Evolutionary conservation across 1,139 yeast species (phyloP).

Genomic region (Geotrichum restrictum): DNA sequence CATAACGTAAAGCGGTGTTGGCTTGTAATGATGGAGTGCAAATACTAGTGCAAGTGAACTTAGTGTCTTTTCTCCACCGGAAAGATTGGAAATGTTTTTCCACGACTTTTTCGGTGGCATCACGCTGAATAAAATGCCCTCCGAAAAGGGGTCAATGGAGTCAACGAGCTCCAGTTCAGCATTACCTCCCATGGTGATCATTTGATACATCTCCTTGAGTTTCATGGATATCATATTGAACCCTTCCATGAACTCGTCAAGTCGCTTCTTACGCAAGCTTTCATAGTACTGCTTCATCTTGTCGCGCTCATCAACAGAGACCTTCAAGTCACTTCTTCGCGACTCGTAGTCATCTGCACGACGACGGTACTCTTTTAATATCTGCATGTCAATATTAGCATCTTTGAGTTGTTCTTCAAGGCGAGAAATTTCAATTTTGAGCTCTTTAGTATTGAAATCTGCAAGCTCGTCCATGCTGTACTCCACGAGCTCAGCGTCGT

Average conservation of each 20-base stretch:
- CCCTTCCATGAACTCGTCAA: slow-evolving; percentile 91
- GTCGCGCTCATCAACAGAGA: slow-evolving; percentile 66
- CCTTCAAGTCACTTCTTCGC: slow-evolving; percentile 63
- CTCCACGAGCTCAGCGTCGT: slow-evolving; percentile 28
- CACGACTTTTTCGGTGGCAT: slow-evolving; percentile 99
- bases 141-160: slow-evolving; percentile 95
- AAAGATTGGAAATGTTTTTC: slow-evolving; percentile 89
- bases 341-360: slow-evolving; percentile 61
- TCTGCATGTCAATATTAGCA: slow-evolving; percentile 66
- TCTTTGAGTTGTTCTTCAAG: slow-evolving; percentile 56
- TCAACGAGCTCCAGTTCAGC: slow-evolving; percentile 96
- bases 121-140: slow-evolving; percentile 92
- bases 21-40: slow-evolving; percentile 93
- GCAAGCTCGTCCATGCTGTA: slow-evolving; percentile 54
- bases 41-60: slow-evolving; percentile 93
- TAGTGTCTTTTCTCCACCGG: slow-evolving; percentile 97
- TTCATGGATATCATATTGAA: slow-evolving; percentile 82
- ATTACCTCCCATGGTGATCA: slow-evolving; percentile 99
- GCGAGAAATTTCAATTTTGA: slow-evolving; percentile 52
- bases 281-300: slow-evolving; percentile 60
- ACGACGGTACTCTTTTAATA: slow-evolving; percentile 69
- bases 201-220: slow-evolving; percentile 93
- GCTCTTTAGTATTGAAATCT: slow-evolving; percentile 47
- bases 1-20: slow-evolving; percentile 97
- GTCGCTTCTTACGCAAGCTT: slow-evolving; percentile 65